Conservation (phyloP, 1,284 basidiomycete genomes). For the Cryptococcus sp. region DNA sequence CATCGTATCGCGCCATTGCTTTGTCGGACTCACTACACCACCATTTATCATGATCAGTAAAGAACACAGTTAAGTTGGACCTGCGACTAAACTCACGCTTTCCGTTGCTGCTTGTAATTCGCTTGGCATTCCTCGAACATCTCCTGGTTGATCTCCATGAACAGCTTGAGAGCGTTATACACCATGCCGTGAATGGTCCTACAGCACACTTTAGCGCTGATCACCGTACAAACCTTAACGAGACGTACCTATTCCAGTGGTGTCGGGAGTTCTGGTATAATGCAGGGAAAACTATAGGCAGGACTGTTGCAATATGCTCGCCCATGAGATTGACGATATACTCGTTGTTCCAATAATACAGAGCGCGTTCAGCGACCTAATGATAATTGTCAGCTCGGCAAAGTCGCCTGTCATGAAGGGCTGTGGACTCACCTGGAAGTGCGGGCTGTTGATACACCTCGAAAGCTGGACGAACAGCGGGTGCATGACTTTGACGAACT, state of each 20-base stretch:
- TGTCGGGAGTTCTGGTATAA: constrained; percentile 94
- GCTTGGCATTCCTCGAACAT: constrained; percentile 92
- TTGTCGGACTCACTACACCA: constrained; percentile 74
- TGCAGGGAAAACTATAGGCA: constrained; percentile 98
- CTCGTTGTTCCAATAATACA: constrained; percentile 99
- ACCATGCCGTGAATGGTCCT: constrained; percentile 99
- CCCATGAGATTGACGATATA: constrained; percentile 99
- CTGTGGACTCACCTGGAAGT: constrained; percentile 73
- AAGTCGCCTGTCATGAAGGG: not conserved
- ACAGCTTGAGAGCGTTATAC: constrained; percentile 95
- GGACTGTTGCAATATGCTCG: constrained; percentile 83
- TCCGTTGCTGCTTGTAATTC: constrained; percentile 85
- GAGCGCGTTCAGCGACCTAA: constrained; percentile 82
- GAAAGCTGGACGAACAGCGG: constrained; percentile 93
- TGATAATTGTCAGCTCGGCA: constrained; percentile 1
- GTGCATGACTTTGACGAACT: constrained; percentile 96
- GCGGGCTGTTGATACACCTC: constrained; percentile 97
- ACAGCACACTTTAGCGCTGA: not conserved
- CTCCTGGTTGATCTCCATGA: constrained; percentile 99
- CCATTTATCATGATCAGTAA: not conserved
- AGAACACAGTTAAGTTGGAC: not conserved
- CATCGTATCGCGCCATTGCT: constrained; percentile 73
- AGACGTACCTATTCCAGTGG: constrained; percentile 92
- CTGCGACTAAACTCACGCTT: constrained; percentile 63
- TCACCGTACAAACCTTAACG: not conserved